Evolutionary conservation across 1,284 basidiomycete species (phyloP), one percentile per base, ranked within the genome.

Genomic region (Apiotrichum laibachii): DNA sequence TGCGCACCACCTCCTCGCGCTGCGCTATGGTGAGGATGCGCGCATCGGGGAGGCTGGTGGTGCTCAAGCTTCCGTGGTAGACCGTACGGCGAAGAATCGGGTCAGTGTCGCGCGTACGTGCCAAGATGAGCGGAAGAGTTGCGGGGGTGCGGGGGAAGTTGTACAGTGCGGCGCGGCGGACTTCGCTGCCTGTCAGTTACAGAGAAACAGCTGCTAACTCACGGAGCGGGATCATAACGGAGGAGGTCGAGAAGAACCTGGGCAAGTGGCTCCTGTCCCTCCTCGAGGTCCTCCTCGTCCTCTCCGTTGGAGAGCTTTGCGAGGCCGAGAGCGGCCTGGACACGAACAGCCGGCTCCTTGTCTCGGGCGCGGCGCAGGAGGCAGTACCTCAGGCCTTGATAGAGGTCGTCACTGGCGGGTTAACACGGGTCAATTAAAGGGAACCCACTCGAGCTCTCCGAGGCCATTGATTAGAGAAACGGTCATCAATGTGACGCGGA

Each of bases 21-120:
- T 93, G 89, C 0, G 85, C 82, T 22, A 90, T 87, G 0, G 84
- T 85, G 37, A 93, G 80, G 11, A 84, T 83, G 12, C 86, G 83
- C 2, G 89, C 87, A 66, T 88, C 85, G 2, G 84, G 85, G 0
- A 87, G 77, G 46, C 85, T 85, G 7, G 70, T 60, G 26, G 70
- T 64, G 6, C 83, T 78, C 19, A 80, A 73, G 1, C 89, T 83
- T 21, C 84, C 81, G 1, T 86, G 81, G 74, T 90, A 98, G 16
- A 95, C 85, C 33, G 90, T 85, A 58, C 88, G 88, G 53, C 94
- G 88, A 33, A 90, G 88, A 56, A 86, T 81, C 0, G 88, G 82
- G 69, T 98, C 95, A 37, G 88, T 82, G 73, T 98, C 95, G 59
- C 92, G 86, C 0, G 90, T 88, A 19, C 94, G 85, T 6, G 85